Evolutionary conservation across 768 basidiomycete species (phyloP), one percentile per base, ranked within the genome.

Genomic region (Myochromella boudieri): DNA sequence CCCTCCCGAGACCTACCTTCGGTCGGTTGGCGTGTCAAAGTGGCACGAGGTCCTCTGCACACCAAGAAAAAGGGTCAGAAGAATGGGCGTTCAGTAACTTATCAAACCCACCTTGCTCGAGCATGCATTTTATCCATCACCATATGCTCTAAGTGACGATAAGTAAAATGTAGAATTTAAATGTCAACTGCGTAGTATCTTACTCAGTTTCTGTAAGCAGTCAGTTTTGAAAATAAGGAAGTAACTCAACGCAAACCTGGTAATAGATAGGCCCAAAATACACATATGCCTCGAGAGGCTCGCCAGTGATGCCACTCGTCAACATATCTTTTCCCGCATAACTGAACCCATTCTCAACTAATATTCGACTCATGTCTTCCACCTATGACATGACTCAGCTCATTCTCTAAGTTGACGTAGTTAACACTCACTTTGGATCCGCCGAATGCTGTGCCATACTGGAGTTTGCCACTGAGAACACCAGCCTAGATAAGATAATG

Each of bases 61-160:
- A 46, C 43, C 27, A 17, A 40, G 21, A 29, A 14, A 45, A 34
- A 40, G 14, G 21, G 45, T 55, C 47, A 55, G 47, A 22, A 31
- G 32, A 24, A 24, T 43, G 33, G 42, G 39, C 42, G 42, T 36
- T 41, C 25, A 31, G 20, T 21, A 44, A 46, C 36, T 29, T 22
- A 7, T 50, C 37, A 46, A 51, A 41, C 59, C 76, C 65, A 86
- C 91, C 92, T 87, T 41, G 97, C 94, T 48, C 97, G 86, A 55
- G 97, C 97, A 59, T 99, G 97, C 97, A 99, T 99, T 76, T 99
- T 99, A 77, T 99, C 97, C 86, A 97, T 89, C 41, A 98, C 95
- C 95, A 98, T 98, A 71, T 95, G 95, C 74, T 95, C 85, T 89
- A 55, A 17, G 48, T 18, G 31, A 32, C 44, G 49, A 54, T 49